These are phyloP conservation scores for Aspergillus neoniger DNA, from an alignment of 2,329 filamentous ascomycete genomes.

Conservation along the genomic window DNA sequence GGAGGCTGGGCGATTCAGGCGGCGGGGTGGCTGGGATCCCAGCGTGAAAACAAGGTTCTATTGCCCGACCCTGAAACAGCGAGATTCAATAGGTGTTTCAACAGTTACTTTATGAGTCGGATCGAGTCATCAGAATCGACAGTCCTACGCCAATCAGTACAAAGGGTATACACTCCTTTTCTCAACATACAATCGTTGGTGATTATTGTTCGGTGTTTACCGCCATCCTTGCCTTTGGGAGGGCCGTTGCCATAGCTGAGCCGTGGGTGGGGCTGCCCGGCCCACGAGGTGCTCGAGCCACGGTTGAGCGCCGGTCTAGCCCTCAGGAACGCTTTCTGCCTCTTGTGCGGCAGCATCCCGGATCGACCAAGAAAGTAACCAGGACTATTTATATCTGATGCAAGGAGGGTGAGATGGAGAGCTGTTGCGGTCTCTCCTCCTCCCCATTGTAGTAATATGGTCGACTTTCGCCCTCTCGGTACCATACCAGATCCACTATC, in stretches of 20 bases:
- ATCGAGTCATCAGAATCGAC: background rate
- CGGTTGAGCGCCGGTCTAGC: slow-evolving; percentile 2
- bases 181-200: background rate
- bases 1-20: slow-evolving; percentile 37
- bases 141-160: background rate
- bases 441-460: background rate
- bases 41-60: too few relatives aligned
- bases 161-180: background rate
- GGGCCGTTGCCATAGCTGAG: slow-evolving; percentile 1
- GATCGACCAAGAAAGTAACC: background rate
- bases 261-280: slow-evolving; percentile 11
- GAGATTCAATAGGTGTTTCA: background rate
- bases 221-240: background rate
- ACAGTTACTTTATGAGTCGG: background rate
- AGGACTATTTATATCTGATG: background rate
- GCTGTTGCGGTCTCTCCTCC: background rate
- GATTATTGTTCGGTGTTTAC: slow-evolving; percentile 10
- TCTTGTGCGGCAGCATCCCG: background rate
- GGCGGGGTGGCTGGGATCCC: slow-evolving; percentile 35
- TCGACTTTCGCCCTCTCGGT: background rate
- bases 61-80: too few relatives aligned
- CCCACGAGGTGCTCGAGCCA: slow-evolving; percentile 14
- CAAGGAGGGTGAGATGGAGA: background rate
- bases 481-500: background rate
- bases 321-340: background rate